Conservation (phyloP, 768 basidiomycete species). For the Mycena sanguinolenta region DNA sequence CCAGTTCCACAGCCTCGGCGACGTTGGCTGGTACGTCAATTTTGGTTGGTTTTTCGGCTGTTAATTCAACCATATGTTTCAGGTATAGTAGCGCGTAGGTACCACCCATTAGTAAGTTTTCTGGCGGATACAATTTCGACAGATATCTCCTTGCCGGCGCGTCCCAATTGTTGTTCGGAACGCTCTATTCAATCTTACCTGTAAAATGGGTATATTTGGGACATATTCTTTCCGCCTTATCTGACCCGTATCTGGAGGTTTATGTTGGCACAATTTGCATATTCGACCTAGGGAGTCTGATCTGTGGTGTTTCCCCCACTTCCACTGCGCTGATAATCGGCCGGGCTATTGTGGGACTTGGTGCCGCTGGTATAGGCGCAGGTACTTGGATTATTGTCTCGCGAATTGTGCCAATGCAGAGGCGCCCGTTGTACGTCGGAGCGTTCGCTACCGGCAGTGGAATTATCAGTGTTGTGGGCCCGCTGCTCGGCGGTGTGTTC, state of each 20-base stretch:
- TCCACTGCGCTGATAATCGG: neutral
- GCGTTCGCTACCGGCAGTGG: neutral
- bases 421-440: neutral
- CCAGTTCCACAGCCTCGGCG: neutral
- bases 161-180: neutral
- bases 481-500: slow-evolving; percentile 27
- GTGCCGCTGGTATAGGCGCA: neutral
- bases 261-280: neutral
- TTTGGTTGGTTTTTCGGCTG: neutral
- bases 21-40: neutral
- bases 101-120: neutral
- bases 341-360: neutral
- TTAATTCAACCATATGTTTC: neutral
- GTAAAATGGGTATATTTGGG: neutral
- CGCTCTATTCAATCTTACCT: neutral
- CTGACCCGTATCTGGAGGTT: neutral
- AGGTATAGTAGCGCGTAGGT: neutral
- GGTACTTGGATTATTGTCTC: neutral
- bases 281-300: neutral
- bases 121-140: neutral
- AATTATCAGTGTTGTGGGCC: neutral
- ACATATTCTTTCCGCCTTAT: neutral
- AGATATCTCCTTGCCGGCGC: neutral
- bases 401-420: neutral
- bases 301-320: neutral